phyloP scores from a whole-genome alignment of 148 eudicot genomes.

The Agrostemma githago region DNA sequence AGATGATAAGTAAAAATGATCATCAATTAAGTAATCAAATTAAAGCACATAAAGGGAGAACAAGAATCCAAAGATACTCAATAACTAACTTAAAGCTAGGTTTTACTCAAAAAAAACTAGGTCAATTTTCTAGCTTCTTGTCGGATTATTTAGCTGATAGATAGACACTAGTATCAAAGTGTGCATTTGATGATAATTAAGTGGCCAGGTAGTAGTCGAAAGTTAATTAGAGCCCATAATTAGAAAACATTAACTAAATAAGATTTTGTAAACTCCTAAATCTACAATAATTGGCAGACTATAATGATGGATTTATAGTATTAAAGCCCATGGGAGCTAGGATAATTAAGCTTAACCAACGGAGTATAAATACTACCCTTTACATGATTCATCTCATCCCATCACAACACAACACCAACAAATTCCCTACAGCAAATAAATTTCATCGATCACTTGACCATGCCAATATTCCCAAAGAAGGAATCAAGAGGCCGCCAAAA shows the following conservation, averaged over 20 bases:
- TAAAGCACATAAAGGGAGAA: background rate
- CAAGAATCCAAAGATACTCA: slow-evolving; percentile 11
- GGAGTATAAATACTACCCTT: slow-evolving; percentile 30
- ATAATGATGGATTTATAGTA: slow-evolving; percentile 1
- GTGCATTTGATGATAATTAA: slow-evolving; percentile 18
- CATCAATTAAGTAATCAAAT: background rate
- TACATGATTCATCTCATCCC: background rate
- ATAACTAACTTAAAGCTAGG: background rate
- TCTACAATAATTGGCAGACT: slow-evolving; percentile 27
- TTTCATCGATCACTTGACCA: slow-evolving; percentile 14
- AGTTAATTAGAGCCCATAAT: slow-evolving; percentile 28
- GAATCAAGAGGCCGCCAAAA: slow-evolving; percentile 52
- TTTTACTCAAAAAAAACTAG: background rate
- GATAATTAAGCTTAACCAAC: slow-evolving; percentile 7
- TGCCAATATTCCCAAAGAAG: slow-evolving; percentile 35
- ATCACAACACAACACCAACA: slow-evolving; percentile 4
- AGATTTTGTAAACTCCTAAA: slow-evolving; percentile 45
- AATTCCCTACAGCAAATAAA: background rate
- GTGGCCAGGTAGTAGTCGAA: background rate
- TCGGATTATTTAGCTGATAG: background rate
- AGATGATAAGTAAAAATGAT: background rate
- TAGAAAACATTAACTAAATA: slow-evolving; percentile 30
- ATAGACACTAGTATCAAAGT: background rate
- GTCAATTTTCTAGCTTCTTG: slow-evolving; percentile 5
- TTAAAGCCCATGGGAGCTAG: too few species aligned